Evolutionary conservation across 208 protist species (phyloP), one percentile per base, ranked within the genome.

Genomic region (Leptomonas seymouri): DNA sequence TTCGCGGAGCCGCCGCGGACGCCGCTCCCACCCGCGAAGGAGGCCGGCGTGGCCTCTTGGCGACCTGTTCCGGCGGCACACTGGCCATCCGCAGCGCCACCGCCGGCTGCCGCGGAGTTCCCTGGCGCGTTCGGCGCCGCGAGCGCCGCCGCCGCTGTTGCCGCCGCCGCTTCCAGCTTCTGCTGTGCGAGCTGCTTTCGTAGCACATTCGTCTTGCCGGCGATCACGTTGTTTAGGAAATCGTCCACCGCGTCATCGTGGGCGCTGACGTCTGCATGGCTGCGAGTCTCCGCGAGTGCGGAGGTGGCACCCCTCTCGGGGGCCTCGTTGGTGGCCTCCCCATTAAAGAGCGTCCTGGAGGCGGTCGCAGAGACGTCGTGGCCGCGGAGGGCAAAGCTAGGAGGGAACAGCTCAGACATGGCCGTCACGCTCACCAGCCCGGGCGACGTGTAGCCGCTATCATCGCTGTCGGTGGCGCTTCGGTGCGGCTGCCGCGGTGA

Each of bases 141-240:
- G 20, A 58, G 54, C 0, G 56, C 56, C 2, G 56, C 60, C 14
- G 61, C 60, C 5, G 67, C 68, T 7, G 66, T 57, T 28, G 69
- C 80, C 0, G 74, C 76, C 7, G 71, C 80, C 14, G 67, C 75
- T 25, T 76, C 70, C 20, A 88, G 48, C n/a, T 67, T 80, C 56
- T 87, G 73, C 56, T 78, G 45, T 16, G 78, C 82, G 39, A 90
- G 70, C 46, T 85, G 73, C 61, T 86, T 78, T 14, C 87, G 67
- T 6, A 93, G 71, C 39, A 83, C 62, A 16, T 87, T 80, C 16
- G 86, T 84, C 45, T 85, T 84, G 14, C 90, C 90, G 12, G 73
- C 79, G 39, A 93, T 91, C 49, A 91, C 81, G 53, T 77, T 68
- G 15, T 86, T 58, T n/a, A 95, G 67, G 58, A 95, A 95, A 30